Conservation (phyloP, 108 stramenopile genomes). For the Fragilariopsis cylindrus region DNA sequence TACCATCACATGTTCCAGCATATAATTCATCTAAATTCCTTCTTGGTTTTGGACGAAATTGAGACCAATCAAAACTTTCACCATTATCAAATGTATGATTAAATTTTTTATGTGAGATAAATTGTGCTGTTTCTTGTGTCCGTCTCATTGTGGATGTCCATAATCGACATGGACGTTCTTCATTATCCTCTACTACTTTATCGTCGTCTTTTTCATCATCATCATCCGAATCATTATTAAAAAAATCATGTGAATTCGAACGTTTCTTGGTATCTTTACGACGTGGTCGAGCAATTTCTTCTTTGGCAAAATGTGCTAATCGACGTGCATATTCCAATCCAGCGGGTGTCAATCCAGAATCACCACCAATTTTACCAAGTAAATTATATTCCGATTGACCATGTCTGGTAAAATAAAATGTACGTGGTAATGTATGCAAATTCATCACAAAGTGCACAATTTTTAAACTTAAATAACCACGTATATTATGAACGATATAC, state of each 20-base stretch:
- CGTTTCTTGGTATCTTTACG: neutral
- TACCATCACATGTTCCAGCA: slow-evolving; percentile 91
- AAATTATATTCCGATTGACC: slow-evolving; percentile 98
- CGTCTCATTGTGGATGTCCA: slow-evolving; percentile 96
- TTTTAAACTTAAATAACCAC: slow-evolving; percentile 87
- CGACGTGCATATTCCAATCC: slow-evolving; percentile 90
- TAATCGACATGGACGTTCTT: slow-evolving; percentile 77
- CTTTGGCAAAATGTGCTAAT: slow-evolving; percentile 88
- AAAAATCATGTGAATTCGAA: neutral
- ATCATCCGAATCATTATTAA: slow-evolving; percentile 1
- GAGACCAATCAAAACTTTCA: slow-evolving; percentile 81
- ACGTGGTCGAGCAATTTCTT: slow-evolving; percentile 55
- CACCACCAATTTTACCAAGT: slow-evolving; percentile 97
- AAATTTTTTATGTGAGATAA: slow-evolving; percentile 71
- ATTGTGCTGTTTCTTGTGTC: slow-evolving; percentile 95
- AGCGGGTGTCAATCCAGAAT: slow-evolving; percentile 89
- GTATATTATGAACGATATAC: slow-evolving; percentile 83
- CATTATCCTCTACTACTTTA: neutral
- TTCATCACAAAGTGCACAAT: slow-evolving; percentile 95
- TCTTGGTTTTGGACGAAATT: slow-evolving; percentile 77
- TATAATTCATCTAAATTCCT: slow-evolving; percentile 94
- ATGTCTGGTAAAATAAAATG: slow-evolving; percentile 96
- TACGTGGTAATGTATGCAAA: slow-evolving; percentile 82
- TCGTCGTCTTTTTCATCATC: slow-evolving; percentile 37
- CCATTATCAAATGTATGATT: slow-evolving; percentile 76